Evolutionary conservation across 768 basidiomycete species (phyloP), one percentile per base, ranked within the genome.

Genomic region (Psilocybe sp.): DNA sequence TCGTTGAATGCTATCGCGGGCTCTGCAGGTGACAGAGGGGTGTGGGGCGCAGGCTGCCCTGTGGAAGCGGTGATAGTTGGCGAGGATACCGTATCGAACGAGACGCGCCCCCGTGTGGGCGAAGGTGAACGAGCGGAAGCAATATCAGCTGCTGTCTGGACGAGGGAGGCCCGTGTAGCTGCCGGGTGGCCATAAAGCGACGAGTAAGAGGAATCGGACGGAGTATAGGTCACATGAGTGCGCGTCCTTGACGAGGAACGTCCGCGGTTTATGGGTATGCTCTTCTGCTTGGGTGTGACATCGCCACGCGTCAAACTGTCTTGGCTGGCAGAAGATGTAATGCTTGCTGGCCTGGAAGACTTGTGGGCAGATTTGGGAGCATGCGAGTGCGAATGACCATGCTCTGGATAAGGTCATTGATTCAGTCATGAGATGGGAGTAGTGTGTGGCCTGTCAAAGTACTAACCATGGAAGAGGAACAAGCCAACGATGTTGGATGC

Each of bases 401-500:
- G 87, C 59, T 87, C 84, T 86, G 53, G n/a, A 56, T 52, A 42
- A 31, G 48, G 44, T 54, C 41, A 28, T 43, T 42, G 16, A 53
- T 44, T 28, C 45, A 45, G 31, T 31, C 33, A 15, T 49, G 19
- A 18, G 40, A 36, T 23, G 38, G 40, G 28, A 40, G 43, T 31
- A 32, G 35, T 19, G 8, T 6, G 9, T 12, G 32, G 20, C 13
- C 3, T 20, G n/a, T 15, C 34, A 45, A 32, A 10, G 47, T 32
- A 32, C 82, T 55, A 56, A 91, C 95, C 97, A 60, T 95, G 94
- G 77, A 98, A 98, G 43, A 99, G 72, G 74, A 96, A 89, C 33
- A 99, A 69, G 8, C 97, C 97, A 40, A 98, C 79, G 20, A 98
- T 77, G 61, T 99, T 99, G 19, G 93, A 97, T 0, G 87, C 81